Conservation (phyloP, 2,329 filamentous ascomycete genomes). For the Venturiaceae sp. region DNA sequence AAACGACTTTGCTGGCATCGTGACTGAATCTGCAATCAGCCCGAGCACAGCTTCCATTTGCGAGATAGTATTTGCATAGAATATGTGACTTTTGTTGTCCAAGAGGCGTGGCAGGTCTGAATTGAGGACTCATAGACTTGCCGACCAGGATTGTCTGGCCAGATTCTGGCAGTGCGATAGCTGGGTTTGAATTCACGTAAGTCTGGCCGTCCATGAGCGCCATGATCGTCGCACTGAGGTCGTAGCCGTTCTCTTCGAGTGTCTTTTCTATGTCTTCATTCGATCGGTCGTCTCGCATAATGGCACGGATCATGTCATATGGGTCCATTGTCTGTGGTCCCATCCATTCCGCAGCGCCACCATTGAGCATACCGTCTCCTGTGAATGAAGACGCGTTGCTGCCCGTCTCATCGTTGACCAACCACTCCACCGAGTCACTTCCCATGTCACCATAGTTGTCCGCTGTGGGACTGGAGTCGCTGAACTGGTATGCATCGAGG, state of each 20-base stretch:
- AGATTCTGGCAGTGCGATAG: conserved; percentile 42
- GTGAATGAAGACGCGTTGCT: conserved; percentile 65
- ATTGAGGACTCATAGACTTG: conserved; percentile 72
- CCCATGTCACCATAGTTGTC: conserved; percentile 89
- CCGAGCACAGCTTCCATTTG: conserved; percentile 87
- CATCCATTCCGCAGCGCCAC: conserved; percentile 71
- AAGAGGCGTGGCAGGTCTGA: conserved; percentile 65
- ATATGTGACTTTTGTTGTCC: conserved; percentile 73
- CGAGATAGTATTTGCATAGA: conserved; percentile 95
- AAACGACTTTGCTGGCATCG: conserved; percentile 88
- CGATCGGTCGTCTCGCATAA: conserved; percentile 76
- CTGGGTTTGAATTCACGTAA: conserved; percentile 37
- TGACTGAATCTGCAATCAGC: conserved; percentile 97
- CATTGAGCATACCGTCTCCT: conserved; percentile 62
- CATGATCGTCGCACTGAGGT: conserved; percentile 83
- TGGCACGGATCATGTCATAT: conserved; percentile 94
- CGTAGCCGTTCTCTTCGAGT: conserved; percentile 80
- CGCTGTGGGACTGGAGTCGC: conserved; percentile 58
- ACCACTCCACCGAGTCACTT: conserved; percentile 92
- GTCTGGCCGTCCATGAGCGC: conserved; percentile 71
- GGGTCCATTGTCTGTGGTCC: conserved; percentile 76
- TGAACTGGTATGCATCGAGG: conserved; percentile 92
- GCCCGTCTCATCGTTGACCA: conserved; percentile 77
- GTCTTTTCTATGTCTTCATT: conserved; percentile 95
- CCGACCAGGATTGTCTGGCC: conserved; percentile 66